Evolutionary conservation across 2,329 filamentous ascomycete genomes (phyloP).

Genomic region (Neonectria hederae): DNA sequence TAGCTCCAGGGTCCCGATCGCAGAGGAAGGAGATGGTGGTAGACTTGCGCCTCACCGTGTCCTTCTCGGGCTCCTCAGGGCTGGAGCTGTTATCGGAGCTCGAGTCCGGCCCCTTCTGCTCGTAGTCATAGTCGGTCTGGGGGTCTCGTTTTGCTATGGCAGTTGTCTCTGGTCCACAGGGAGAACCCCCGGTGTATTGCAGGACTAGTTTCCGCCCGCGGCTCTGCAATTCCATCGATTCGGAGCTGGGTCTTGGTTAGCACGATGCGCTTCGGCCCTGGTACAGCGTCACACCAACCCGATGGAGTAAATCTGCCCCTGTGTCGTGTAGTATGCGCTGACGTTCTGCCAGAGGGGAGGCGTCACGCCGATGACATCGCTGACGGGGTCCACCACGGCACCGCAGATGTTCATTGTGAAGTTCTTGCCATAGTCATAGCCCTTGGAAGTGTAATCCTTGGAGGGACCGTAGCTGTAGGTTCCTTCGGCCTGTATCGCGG

Average conservation of each 20-base stretch:
- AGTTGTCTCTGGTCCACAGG: conserved; percentile 64
- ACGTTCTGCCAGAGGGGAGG: conserved; percentile 74
- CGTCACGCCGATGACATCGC: conserved; percentile 71
- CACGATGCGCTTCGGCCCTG: conserved; percentile 5
- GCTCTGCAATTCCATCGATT: conserved; percentile 63
- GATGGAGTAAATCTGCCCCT: conserved; percentile 76
- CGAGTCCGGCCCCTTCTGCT: conserved; percentile 33
- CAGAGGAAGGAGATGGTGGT: conserved; percentile 93
- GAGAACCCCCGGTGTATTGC: conserved; percentile 81
- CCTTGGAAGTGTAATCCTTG: conserved; percentile 70
- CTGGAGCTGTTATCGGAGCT: neutral
- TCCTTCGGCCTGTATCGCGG: conserved; percentile 54
- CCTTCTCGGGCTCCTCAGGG: conserved; percentile 31
- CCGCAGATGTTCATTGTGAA: conserved; percentile 87
- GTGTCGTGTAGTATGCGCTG: conserved; percentile 78
- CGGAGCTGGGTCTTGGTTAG: conserved; percentile 45
- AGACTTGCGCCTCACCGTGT: conserved; percentile 69
- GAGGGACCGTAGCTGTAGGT: conserved; percentile 52
- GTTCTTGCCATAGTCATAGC: conserved; percentile 81
- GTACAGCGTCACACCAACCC: conserved; percentile 62
- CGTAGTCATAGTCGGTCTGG: conserved; percentile 39
- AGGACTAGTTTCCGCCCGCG: conserved; percentile 79
- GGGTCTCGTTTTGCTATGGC: conserved; percentile 44
- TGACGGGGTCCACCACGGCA: conserved; percentile 73
- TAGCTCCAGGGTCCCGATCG: conserved; percentile 79